Evolutionary conservation across 805 yeast genomes (phyloP), one percentile per base, ranked within the genome.

Genomic region (Pichia paraexigua): DNA sequence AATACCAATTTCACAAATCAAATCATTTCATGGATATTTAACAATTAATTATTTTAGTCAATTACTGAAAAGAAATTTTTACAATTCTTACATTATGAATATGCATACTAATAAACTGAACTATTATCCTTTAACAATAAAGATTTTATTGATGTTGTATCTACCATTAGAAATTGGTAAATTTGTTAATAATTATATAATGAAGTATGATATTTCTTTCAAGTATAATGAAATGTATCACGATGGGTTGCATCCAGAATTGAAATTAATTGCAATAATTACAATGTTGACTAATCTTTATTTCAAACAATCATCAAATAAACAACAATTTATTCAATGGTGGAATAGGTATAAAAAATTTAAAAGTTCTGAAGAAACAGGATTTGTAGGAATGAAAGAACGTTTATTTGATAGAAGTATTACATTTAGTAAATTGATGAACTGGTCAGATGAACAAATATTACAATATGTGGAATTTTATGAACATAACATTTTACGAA

Each of bases 121-220:
- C 51, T 68, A 66, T 53, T 64, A 63, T 21, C 76, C 78, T 3
- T 56, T 76, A 8, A 44, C 79, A 4, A 66, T 78, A 49, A 69
- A 70, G 51, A 52, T 72, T 1, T 64, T 75, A 4, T 63, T 71
- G 4, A 76, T 76, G 43, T 56, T 76, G 43, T 61, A 76, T 17
- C 56, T 82, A 7, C 79, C 90, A 1, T 71, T 82, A 3, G 77
- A 76, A 41, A 58, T 83, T 2, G 74, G 75, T 25, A 50, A 61
- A 0, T 63, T 73, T 28, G 68, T 71, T 12, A 58, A 61, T 22
- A 63, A 62, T 7, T 46, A 66, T 3, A 53, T 75, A 5, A 47
- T 63, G 43, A 8, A 41, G 41, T 22, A 48, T 2, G 48, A 57
- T 1, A 45, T 64, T 1, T 52, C 58, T 35, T 43, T 63, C 40